phyloP scores from a whole-genome alignment of 441 rosid species.

The Corymbia citriodora region DNA sequence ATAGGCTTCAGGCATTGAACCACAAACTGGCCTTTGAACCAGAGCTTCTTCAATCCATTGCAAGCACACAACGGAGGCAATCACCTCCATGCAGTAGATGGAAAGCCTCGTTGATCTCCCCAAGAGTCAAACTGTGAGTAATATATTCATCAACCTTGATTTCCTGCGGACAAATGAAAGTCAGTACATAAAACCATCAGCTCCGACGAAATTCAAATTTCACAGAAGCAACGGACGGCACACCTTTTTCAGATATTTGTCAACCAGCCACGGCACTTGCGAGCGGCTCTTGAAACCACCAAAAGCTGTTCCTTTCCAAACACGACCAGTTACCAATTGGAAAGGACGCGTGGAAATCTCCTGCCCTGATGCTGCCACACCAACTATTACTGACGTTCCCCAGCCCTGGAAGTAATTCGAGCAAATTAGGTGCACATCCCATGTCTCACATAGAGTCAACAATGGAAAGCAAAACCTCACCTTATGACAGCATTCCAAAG shows the following conservation, averaged over 20 bases:
- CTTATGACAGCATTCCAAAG: constrained; percentile 98
- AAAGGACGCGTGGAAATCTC: constrained; percentile 94
- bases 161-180: constrained; percentile 38
- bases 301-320: constrained; percentile 99
- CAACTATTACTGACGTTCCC: constrained; percentile 95
- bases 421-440: not conserved
- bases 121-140: constrained; percentile 64
- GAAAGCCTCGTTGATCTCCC: constrained; percentile 82
- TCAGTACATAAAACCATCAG: not conserved
- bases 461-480: constrained; percentile 19
- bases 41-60: constrained; percentile 23
- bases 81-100: constrained; percentile 81
- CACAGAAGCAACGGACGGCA: not conserved
- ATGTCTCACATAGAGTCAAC: not conserved
- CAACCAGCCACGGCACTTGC: constrained; percentile 98
- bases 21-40: not conserved
- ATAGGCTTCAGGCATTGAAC: not conserved
- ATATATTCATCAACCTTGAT: constrained; percentile 94
- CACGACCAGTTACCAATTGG: constrained; percentile 98
- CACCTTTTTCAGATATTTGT: constrained; percentile 93
- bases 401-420: constrained; percentile 54
- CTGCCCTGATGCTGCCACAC: constrained; percentile 98
- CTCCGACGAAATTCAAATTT: not conserved
- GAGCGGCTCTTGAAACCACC: constrained; percentile 99
- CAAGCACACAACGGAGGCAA: constrained; percentile 90